phyloP scores from a whole-genome alignment of 805 yeast genomes.

The Metschnikowia noctiluminum region DNA sequence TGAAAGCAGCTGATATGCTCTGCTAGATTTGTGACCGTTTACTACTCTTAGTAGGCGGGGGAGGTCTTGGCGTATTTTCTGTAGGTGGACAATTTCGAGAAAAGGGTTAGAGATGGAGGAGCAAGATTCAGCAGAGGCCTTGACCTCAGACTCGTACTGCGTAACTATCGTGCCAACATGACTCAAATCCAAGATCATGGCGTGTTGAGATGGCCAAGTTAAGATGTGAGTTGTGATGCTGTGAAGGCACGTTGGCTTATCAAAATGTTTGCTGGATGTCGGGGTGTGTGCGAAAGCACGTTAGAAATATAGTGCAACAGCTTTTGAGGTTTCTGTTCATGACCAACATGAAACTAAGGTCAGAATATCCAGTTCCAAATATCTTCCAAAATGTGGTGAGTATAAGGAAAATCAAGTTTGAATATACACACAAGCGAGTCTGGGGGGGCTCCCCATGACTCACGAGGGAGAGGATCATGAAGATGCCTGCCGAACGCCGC shows the following conservation, averaged over 20 bases:
- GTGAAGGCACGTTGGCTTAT: neutral
- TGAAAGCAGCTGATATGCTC: conserved; percentile 2
- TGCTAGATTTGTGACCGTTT: conserved; percentile 10
- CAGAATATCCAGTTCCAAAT: no score
- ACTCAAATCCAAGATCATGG: conserved; percentile 1
- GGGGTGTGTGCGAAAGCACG: neutral
- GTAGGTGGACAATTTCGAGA: conserved; percentile 11
- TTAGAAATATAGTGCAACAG: no score
- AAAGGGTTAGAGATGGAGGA: conserved; percentile 8
- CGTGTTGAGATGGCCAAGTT: neutral
- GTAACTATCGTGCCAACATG: conserved; percentile 3
- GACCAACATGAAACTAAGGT: no score
- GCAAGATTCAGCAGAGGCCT: neutral
- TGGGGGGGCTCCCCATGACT: no score
- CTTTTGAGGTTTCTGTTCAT: no score
- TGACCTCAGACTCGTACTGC: conserved; percentile 11
- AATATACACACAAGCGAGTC: no score
- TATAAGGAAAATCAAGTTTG: no score
- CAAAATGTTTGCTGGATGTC: neutral
- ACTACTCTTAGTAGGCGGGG: conserved; percentile 16
- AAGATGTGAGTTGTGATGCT: neutral
- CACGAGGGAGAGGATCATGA: no score
- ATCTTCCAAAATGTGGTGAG: no score
- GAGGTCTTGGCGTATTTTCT: conserved; percentile 14
- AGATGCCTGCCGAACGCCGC: no score